phyloP scores from a whole-genome alignment of 2,329 filamentous ascomycete species.

The Exophiala sideris region DNA sequence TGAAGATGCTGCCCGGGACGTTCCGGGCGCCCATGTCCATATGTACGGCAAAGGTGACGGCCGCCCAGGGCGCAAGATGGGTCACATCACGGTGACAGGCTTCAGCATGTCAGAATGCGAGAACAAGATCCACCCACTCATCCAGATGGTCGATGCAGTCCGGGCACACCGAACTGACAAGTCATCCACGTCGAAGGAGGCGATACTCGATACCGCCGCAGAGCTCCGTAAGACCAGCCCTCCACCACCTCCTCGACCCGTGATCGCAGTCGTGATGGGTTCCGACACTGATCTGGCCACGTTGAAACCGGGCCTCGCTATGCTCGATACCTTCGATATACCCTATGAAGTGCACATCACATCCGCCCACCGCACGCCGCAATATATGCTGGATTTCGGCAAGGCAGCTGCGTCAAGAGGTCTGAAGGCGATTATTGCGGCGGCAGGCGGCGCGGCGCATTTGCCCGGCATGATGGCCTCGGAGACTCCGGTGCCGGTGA shows the following conservation, averaged over 20 bases:
- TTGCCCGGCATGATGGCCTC: conserved; percentile 66
- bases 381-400: conserved; percentile 63
- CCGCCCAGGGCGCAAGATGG: conserved; percentile 88
- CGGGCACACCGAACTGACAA: conserved; percentile 57
- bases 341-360: conserved; percentile 35
- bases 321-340: conserved; percentile 32
- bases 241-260: conserved; percentile 28
- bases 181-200: conserved; percentile 27
- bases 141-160: conserved; percentile 77
- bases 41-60: conserved; percentile 86
- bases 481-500: conserved; percentile 65
- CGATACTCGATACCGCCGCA: conserved; percentile 17
- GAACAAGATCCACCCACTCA: conserved; percentile 64
- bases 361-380: conserved; percentile 61
- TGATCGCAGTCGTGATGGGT: conserved; percentile 49
- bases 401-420: conserved; percentile 57
- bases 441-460: conserved; percentile 66
- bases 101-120: conserved; percentile 66
- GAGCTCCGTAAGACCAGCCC: conserved; percentile 22
- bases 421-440: conserved; percentile 66
- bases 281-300: conserved; percentile 40
- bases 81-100: conserved; percentile 81
- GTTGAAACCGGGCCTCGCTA: conserved; percentile 31
- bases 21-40: conserved; percentile 65
- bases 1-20: conserved; percentile 55